Percentiles rank a stretch among this genome's conserved stretches.
Evolutionary conservation across 371 early-diverging fungal genomes (phyloP).

Genomic region (Lichtheimia hyalospora): DNA sequence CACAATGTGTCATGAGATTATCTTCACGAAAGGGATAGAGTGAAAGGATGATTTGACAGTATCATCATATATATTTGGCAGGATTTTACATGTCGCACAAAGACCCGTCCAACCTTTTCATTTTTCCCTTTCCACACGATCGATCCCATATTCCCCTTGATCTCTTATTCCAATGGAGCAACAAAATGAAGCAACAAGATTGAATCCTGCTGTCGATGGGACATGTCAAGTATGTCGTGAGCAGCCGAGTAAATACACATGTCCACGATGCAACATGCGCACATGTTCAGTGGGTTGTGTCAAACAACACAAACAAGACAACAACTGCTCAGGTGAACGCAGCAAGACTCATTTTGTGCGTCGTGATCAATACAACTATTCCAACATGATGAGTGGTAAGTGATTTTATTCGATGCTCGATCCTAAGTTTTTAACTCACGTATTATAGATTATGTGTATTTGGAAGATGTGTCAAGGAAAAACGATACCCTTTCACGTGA

Average conservation of each 20-base stretch:
- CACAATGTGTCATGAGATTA: too few species aligned
- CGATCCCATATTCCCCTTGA: too few species aligned
- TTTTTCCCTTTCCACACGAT: too few species aligned
- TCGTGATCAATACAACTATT: slow-evolving; percentile 50
- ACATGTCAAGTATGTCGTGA: slow-evolving; percentile 28
- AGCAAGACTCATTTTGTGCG: slow-evolving; percentile 62
- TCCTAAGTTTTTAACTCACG: too few species aligned
- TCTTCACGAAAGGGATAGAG: too few species aligned
- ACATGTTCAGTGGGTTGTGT: slow-evolving; percentile 72
- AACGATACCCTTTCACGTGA: slow-evolving; percentile 37
- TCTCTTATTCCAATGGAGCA: too few species aligned
- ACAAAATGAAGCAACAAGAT: too few species aligned
- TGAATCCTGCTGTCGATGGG: not conserved
- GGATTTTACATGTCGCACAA: too few species aligned
- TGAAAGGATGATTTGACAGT: too few species aligned
- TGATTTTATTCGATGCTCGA: not conserved
- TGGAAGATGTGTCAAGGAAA: slow-evolving; percentile 42
- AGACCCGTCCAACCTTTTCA: too few species aligned
- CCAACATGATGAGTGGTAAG: slow-evolving; percentile 71
- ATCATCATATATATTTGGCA: too few species aligned
- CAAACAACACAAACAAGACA: slow-evolving; percentile 58
- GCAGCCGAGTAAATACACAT: slow-evolving; percentile 60
- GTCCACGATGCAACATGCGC: slow-evolving; percentile 63
- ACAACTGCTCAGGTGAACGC: slow-evolving; percentile 63
- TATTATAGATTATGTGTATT: slow-evolving; percentile 41